phyloP scores from a whole-genome alignment of 2,329 filamentous ascomycete genomes.

The Seiridium cupressi region DNA sequence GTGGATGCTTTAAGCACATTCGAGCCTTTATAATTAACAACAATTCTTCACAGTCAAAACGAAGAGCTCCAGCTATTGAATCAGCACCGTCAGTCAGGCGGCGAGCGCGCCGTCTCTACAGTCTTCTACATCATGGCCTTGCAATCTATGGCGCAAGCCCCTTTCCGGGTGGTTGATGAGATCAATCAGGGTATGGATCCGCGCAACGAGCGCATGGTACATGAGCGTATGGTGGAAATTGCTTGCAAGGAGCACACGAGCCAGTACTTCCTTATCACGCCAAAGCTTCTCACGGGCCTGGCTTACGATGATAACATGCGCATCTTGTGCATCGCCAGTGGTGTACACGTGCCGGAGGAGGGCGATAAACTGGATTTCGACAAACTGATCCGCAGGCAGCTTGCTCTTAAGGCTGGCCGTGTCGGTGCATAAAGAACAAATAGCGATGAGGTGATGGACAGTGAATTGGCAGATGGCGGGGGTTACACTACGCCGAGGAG shows the following conservation, averaged over 20 bases:
- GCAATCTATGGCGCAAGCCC: constrained; percentile 87
- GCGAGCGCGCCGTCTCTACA: constrained; percentile 92
- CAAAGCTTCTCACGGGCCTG: constrained; percentile 84
- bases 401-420: constrained; percentile 14
- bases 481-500: too few species aligned
- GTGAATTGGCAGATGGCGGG: too few species aligned
- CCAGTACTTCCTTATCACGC: constrained; percentile 96
- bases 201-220: constrained; percentile 95
- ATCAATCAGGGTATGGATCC: constrained; percentile 99
- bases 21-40: neutral
- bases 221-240: constrained; percentile 97
- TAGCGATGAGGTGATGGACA: too few species aligned
- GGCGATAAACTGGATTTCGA: constrained; percentile 49
- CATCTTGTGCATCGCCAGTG: constrained; percentile 89
- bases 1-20: constrained; percentile 21
- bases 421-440: neutral
- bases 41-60: constrained; percentile 57
- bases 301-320: constrained; percentile 90
- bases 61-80: constrained; percentile 84
- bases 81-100: constrained; percentile 91
- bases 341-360: constrained; percentile 66
- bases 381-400: constrained; percentile 42
- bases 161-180: constrained; percentile 97
- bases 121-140: constrained; percentile 99
- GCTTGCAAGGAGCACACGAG: constrained; percentile 80